Conservation (phyloP, 148 eudicot species). For the Silene uniflora region DNA sequence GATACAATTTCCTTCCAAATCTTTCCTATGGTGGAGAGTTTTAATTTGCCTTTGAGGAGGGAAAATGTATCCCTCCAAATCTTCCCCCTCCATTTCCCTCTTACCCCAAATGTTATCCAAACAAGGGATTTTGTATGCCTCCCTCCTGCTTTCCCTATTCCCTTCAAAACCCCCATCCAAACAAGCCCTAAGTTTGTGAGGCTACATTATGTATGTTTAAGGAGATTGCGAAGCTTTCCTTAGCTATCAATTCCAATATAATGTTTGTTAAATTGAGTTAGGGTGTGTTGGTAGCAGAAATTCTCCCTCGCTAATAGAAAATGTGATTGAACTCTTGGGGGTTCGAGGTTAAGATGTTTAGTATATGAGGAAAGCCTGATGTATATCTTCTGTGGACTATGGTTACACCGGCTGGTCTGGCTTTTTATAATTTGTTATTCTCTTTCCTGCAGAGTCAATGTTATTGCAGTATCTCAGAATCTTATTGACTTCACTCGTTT, state of each 20-base stretch:
- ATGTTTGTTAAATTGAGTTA: neutral
- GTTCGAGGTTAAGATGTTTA: neutral
- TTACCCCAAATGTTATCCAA: no score
- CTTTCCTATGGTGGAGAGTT: no score
- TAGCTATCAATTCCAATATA: neutral
- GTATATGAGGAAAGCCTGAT: neutral
- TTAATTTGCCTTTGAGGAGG: no score
- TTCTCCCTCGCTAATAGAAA: neutral
- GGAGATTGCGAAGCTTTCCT: neutral
- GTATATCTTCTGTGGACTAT: neutral
- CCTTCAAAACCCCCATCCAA: no score
- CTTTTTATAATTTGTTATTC: neutral
- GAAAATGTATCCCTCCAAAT: no score
- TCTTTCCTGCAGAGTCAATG: neutral
- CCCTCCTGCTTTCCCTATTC: no score
- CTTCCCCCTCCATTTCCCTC: no score
- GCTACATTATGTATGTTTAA: neutral
- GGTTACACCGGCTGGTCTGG: neutral
- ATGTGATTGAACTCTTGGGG: neutral
- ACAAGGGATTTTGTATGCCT: no score
- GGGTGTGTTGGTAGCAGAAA: neutral
- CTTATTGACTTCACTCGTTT: neutral
- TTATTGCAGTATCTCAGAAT: constrained; percentile 1
- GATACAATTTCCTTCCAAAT: no score
- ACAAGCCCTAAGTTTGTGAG: neutral